Base-by-base conservation (phyloP, 2,329 filamentous ascomycete genomes). In the Aspergillus latus region DNA sequence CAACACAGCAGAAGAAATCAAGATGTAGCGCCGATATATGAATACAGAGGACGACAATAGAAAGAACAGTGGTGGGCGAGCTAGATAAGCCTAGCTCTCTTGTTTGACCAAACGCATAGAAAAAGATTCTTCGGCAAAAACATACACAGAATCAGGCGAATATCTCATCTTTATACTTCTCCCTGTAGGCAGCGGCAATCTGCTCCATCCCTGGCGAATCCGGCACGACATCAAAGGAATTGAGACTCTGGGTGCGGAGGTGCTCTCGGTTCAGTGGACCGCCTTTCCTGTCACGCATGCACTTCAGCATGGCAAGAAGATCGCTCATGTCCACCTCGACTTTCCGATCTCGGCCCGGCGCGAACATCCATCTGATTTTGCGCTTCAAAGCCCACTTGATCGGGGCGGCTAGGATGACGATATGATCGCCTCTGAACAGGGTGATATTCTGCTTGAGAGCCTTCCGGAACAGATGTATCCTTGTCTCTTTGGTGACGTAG, bases 371-470 rank as follows among this genome's bases (percentile, higher is more conserved):
- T 42, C 70, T 59, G 40, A 73, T 30, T 43, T 73, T 73, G 5
- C 68, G 61, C 54, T 73, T 69, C 3, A 73, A 60, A 1, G 69
- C 67, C 70, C 69, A 72, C 51, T 73, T 64, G 15, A 72, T 54
- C 13, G 70, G 69, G 7, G 63, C 68, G 1, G 69, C 70, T 13
- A 71, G 62, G n/a, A 71, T 52, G 13, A 61, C 57, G 4, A 73
- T 50, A 45, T 68, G 54, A 5, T 60, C 47, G 21, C 57, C 40
- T 37, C 44, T 52, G 15, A 43, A 55, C 29, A 57, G 42, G 32
- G 28, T 43, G 10, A 56, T 56, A 3, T 36, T 46, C 40, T 52
- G 50, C 13, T 50, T 53, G 3, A 46, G 30, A 8, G 57, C 57
- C 7, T 43, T 28, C 6, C 44, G 28, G 39, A 57, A 52, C 9